phyloP scores from a whole-genome alignment of 441 rosid genomes.

The Isatis lusitanica region DNA sequence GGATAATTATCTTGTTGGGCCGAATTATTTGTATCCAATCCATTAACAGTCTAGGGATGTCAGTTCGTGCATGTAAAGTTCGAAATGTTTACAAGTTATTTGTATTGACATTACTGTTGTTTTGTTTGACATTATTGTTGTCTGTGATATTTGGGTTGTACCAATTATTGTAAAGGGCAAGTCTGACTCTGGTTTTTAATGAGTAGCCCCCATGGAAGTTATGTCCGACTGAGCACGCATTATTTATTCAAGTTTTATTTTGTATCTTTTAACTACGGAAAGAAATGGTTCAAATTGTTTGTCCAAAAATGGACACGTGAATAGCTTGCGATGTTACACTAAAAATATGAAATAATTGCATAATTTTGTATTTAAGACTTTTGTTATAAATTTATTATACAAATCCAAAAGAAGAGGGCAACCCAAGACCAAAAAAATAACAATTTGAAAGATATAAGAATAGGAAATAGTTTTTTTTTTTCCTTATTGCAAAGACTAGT shows the following conservation, averaged over 20 bases:
- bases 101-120: not conserved
- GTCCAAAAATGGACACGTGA: slow-evolving; percentile 20
- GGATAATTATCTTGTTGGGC: not conserved
- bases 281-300: slow-evolving; percentile 14
- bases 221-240: slow-evolving; percentile 1
- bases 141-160: slow-evolving; percentile 15
- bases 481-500: not conserved
- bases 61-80: not conserved
- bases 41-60: not conserved
- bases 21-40: not conserved
- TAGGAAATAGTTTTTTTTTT: not conserved
- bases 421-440: not conserved
- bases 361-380: not conserved
- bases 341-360: not conserved
- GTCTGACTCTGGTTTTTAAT: slow-evolving; percentile 20
- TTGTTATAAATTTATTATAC: not conserved
- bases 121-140: not conserved
- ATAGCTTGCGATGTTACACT: not conserved
- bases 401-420: slow-evolving; percentile 3
- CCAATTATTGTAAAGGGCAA: slow-evolving; percentile 26
- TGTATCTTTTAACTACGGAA: not conserved
- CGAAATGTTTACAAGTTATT: not conserved
- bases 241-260: not conserved
- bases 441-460: not conserved
- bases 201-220: slow-evolving; percentile 26